Conservation (phyloP, 768 basidiomycete genomes). For the Phanerochaete carnosa region DNA sequence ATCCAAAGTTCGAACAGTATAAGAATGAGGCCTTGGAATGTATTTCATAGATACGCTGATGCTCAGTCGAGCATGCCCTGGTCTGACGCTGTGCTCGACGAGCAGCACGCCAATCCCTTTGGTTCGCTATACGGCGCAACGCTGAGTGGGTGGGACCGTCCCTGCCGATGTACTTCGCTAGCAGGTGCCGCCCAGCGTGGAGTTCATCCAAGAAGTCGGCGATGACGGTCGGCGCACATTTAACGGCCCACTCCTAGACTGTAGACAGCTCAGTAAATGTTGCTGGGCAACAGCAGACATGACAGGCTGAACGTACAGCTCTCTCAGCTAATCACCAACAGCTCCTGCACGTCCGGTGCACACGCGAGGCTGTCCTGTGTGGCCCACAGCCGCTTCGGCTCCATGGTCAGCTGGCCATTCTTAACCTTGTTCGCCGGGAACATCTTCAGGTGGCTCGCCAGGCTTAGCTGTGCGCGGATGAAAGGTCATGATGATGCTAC, state of each 20-base stretch:
- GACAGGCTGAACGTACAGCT: slow-evolving; percentile 79
- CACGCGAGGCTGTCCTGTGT: slow-evolving; percentile 75
- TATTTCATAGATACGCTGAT: too few relatives aligned
- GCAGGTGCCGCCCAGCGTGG: slow-evolving; percentile 83
- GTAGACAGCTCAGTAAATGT: slow-evolving; percentile 2
- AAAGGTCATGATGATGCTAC: slow-evolving; percentile 92
- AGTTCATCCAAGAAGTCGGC: slow-evolving; percentile 87
- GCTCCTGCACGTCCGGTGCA: slow-evolving; percentile 72
- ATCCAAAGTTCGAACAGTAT: too few relatives aligned
- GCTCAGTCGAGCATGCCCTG: slow-evolving; percentile 27
- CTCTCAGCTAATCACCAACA: slow-evolving; percentile 86
- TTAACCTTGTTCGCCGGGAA: slow-evolving; percentile 72
- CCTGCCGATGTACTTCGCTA: slow-evolving; percentile 82
- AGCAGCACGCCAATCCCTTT: slow-evolving; percentile 28
- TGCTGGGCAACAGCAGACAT: slow-evolving; percentile 15
- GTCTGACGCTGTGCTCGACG: slow-evolving; percentile 31
- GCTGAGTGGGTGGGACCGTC: slow-evolving; percentile 64
- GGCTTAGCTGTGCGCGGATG: slow-evolving; percentile 57
- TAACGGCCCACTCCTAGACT: slow-evolving; percentile 79
- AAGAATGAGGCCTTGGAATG: too few relatives aligned
- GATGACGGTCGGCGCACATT: slow-evolving; percentile 79
- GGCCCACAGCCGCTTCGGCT: slow-evolving; percentile 80
- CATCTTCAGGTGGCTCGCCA: slow-evolving; percentile 56
- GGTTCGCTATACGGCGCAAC: slow-evolving; percentile 38
- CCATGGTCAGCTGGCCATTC: slow-evolving; percentile 93